Base-by-base conservation (phyloP, 345 rosid genomes). In the Linum lewisii region DNA sequence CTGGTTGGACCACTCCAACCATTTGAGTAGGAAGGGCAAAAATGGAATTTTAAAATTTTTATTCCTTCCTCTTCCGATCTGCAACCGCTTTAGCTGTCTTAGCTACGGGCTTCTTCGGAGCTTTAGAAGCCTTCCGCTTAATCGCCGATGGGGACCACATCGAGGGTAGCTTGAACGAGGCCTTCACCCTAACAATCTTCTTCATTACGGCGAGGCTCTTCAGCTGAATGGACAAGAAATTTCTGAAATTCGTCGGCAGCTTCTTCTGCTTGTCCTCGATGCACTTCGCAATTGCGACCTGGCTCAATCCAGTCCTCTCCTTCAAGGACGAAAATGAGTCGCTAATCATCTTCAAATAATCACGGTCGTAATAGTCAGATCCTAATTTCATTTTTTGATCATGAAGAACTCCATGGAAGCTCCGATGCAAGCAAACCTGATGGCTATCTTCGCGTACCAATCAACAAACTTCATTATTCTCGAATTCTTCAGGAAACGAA, bases 361-460 rank as follows among this genome's bases (percentile, higher is more conserved):
- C 0, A n/a, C 1, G n/a, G n/a, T n/a, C n/a, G n/a, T n/a, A 14
- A 53, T 36, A 44, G 6, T 6, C 18, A 50, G 1, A 6, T 15
- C 19, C 6, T n/a, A n/a, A n/a, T n/a, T n/a, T n/a, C n/a, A n/a
- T n/a, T n/a, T 86, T 70, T 92, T 83, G 80, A 83, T 83, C 97
- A 86, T 92, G 91, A 84, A 88, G 25, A 86, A 63, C 69, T 92
- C 97, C 94, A 84, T 92, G 69, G 93, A 91, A 54, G 81, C 95
- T 58, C 95, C 97, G 51, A 86, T 47, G 16, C 84, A 45, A 61
- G 91, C 87, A 10, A 93, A 78, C n/a, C 84, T 92, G 57, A 77
- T 58, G 1, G 91, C 87, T 52, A 88, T 84, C 81, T 86, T 86
- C 84, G 76, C 21, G 54, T 92, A 84, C 98, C 96, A 92, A 74